Percentiles rank a stretch among this genome's conserved stretches.
These are phyloP conservation scores for Groenewaldozyma sp. DNA, from an alignment of 1,139 yeast genomes.

Conservation along the genomic window DNA sequence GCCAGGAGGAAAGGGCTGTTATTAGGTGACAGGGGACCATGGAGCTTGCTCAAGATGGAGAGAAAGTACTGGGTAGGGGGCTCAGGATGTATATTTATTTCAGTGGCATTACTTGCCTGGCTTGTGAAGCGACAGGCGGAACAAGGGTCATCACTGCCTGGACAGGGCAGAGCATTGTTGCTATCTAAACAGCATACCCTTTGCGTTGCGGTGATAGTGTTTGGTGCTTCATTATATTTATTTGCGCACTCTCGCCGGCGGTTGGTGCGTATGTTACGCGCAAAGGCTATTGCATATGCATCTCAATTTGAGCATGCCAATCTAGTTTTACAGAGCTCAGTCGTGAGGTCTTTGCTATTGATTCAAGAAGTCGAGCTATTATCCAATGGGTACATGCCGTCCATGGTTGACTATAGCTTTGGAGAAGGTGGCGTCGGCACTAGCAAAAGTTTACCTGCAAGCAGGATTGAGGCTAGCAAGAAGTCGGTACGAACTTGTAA, in stretches of 20 bases:
- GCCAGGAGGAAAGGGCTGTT: constrained; percentile 17
- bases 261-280: constrained; percentile 27
- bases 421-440: constrained; percentile 2
- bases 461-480: constrained; percentile 9
- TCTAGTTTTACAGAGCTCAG: constrained; percentile 27
- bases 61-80: constrained; percentile 27
- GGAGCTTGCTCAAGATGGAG: constrained; percentile 20
- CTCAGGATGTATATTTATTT: constrained; percentile 30
- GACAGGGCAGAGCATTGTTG: not conserved
- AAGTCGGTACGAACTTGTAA: constrained; percentile 18
- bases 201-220: constrained; percentile 18
- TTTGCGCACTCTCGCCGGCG: constrained; percentile 30
- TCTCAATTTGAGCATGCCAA: constrained; percentile 23
- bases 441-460: constrained; percentile 11
- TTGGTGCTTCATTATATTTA: constrained; percentile 24
- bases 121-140: constrained; percentile 13
- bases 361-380: constrained; percentile 33
- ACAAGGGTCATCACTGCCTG: too few species aligned
- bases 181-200: constrained; percentile 3
- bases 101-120: constrained; percentile 28
- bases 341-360: constrained; percentile 25
- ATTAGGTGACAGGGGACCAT: constrained; percentile 24
- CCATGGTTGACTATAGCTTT: not conserved
- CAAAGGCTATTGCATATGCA: constrained; percentile 25
- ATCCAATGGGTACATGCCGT: constrained; percentile 26